Evolutionary conservation across 2,329 filamentous ascomycete genomes (phyloP), one percentile per base, ranked within the genome.

Genomic region (Hysterium pulicare): DNA sequence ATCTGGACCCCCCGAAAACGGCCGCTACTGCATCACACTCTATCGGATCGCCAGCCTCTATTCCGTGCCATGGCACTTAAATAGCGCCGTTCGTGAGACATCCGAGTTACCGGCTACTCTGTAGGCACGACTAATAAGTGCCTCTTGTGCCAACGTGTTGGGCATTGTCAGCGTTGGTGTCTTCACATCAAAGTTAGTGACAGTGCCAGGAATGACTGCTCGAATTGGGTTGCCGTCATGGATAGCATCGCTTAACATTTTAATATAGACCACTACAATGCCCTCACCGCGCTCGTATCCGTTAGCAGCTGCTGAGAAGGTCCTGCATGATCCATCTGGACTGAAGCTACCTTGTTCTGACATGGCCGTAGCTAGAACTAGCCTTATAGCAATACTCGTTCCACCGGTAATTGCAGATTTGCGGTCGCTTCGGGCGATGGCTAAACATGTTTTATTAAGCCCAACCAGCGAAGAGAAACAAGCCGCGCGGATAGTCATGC

Each of bases 381-480:
- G 67, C 4, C 53, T 54, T 7, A 67, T 41, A 8, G 70, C 61
- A 6, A 70, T 45, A 32, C 61, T 69, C 3, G 56, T 53, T 3
- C 67, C 66, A 13, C 54, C 63, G 5, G 69, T 65, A 8, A 70
- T 16, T 5, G 67, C 66, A 9, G 48, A 42, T 2, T 22, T 19
- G 34, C 48, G 51, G 5, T 59, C 50, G 3, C 59, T 56, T 13
- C 17, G 28, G 11, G 28, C 47, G 9, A 54, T 42, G 9, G 49
- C 59, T 16, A 52, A 50, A 11, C 63, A 67, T 5, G 69, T 69
- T 20, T 63, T 51, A 35, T 72, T 57, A 5, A 72, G 46, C 4
- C 47, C 58, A 2, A 62, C 54, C 10, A 71, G 37, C 5, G 65
- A 61, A 3, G 67, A 62, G 0, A 68, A 71, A 36, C 71, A 71